Conservation (phyloP, 306 rosid species). For the Malus orientalis region DNA sequence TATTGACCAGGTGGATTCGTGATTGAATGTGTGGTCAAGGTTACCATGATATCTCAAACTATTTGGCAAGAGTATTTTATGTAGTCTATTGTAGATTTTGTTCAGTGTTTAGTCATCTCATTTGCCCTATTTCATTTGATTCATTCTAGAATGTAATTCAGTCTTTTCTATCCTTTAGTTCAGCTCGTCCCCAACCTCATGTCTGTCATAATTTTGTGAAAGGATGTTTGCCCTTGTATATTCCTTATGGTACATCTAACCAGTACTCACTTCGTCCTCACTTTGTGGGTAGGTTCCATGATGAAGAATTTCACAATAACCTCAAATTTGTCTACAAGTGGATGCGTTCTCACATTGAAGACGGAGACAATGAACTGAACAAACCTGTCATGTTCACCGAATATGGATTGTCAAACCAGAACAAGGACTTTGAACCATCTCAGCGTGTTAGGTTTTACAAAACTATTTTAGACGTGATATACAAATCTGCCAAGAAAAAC, state of each 20-base stretch:
- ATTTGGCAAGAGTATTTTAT: too few relatives aligned
- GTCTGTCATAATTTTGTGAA: neutral
- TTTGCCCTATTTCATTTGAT: neutral
- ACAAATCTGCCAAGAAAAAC: constrained; percentile 75
- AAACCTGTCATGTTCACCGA: constrained; percentile 92
- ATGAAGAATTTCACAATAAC: constrained; percentile 44
- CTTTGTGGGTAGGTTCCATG: constrained; percentile 48
- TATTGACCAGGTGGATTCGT: neutral
- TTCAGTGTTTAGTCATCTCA: neutral
- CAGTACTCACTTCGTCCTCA: neutral
- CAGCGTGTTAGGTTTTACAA: constrained; percentile 56
- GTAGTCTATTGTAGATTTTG: too few relatives aligned
- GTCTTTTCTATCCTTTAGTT: neutral
- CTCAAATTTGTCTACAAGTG: constrained; percentile 73
- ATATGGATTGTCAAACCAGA: constrained; percentile 67
- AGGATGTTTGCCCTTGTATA: neutral
- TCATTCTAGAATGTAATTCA: neutral
- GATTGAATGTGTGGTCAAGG: neutral
- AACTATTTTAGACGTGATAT: constrained; percentile 46
- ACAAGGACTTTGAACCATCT: constrained; percentile 40
- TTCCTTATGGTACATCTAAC: neutral
- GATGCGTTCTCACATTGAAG: constrained; percentile 94
- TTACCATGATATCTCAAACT: neutral
- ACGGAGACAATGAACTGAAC: constrained; percentile 62
- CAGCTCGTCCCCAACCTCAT: neutral